phyloP scores from a whole-genome alignment of 78 protist species.

The Polysphondylium violaceum region DNA sequence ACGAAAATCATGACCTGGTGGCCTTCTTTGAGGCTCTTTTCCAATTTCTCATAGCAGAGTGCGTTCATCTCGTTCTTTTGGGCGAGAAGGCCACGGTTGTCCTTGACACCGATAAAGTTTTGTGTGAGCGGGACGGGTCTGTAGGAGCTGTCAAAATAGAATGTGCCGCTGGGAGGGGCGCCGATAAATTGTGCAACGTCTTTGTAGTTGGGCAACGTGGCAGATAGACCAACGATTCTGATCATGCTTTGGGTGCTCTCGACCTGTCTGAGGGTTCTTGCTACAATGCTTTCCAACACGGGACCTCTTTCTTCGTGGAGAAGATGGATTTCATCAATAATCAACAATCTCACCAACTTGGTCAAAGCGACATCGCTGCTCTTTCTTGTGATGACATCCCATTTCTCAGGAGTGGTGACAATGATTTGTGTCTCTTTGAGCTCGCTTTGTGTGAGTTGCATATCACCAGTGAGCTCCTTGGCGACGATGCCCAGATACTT shows the following conservation, averaged over 20 bases:
- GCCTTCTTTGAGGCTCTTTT: constrained; percentile 66
- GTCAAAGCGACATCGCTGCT: constrained; percentile 88
- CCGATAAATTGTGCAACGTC: constrained; percentile 98
- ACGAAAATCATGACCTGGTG: constrained; percentile 98
- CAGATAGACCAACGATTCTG: constrained; percentile 99
- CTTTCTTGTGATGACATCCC: constrained; percentile 99
- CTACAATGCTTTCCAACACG: constrained; percentile 98
- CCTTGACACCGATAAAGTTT: constrained; percentile 94
- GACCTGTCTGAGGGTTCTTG: constrained; percentile 94
- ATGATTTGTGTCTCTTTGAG: constrained; percentile 93
- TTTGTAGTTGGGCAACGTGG: constrained; percentile 99
- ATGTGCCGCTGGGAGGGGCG: constrained; percentile 91
- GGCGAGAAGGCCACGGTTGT: neutral
- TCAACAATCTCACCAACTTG: constrained; percentile 89
- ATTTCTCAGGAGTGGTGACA: constrained; percentile 99
- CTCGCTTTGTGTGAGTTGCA: constrained; percentile 97
- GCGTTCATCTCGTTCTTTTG: constrained; percentile 79
- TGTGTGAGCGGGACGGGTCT: constrained; percentile 98
- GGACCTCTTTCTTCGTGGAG: constrained; percentile 99
- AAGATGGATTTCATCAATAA: constrained; percentile 99
- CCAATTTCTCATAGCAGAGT: constrained; percentile 85
- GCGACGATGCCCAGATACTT: constrained; percentile 90
- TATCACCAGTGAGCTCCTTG: constrained; percentile 99
- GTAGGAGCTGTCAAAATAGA: constrained; percentile 92
- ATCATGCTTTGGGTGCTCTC: constrained; percentile 96